Evolutionary conservation across 768 basidiomycete species (phyloP).

Genomic region (Suillus brevipes): DNA sequence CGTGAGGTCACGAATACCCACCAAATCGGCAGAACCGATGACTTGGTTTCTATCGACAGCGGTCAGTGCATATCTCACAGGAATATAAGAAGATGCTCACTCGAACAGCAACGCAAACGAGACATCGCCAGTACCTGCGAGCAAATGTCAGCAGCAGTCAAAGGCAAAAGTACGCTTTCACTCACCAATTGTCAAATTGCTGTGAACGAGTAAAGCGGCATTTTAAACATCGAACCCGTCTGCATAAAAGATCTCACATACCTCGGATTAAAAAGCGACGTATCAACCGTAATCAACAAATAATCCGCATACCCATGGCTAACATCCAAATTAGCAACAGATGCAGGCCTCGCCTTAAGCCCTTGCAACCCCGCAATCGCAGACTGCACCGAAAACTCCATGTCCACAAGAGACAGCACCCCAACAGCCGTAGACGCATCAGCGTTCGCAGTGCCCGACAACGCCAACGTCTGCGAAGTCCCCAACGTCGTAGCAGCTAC

Average conservation of each 20-base stretch:
- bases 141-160: constrained; percentile 30
- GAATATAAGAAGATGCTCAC: constrained; percentile 30
- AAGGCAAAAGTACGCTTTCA: background rate
- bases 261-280: constrained; percentile 67
- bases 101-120: constrained; percentile 59
- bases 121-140: constrained; percentile 61
- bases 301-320: constrained; percentile 65
- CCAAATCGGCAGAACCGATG: constrained; percentile 61
- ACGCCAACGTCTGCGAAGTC: constrained; percentile 42
- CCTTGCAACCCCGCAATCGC: constrained; percentile 65
- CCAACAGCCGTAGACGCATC: constrained; percentile 69
- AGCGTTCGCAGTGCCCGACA: constrained; percentile 56
- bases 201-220: constrained; percentile 3
- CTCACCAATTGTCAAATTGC: constrained; percentile 41
- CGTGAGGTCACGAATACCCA: constrained; percentile 23
- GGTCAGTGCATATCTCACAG: constrained; percentile 5
- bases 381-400: constrained; percentile 59
- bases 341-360: constrained; percentile 55
- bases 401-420: constrained; percentile 53
- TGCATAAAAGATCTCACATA: constrained; percentile 22
- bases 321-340: constrained; percentile 61
- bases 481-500: constrained; percentile 59
- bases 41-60: constrained; percentile 42
- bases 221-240: constrained; percentile 1
- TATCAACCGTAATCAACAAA: constrained; percentile 66